Conservation (phyloP, 345 rosid species). For the Aegle marmelos region DNA sequence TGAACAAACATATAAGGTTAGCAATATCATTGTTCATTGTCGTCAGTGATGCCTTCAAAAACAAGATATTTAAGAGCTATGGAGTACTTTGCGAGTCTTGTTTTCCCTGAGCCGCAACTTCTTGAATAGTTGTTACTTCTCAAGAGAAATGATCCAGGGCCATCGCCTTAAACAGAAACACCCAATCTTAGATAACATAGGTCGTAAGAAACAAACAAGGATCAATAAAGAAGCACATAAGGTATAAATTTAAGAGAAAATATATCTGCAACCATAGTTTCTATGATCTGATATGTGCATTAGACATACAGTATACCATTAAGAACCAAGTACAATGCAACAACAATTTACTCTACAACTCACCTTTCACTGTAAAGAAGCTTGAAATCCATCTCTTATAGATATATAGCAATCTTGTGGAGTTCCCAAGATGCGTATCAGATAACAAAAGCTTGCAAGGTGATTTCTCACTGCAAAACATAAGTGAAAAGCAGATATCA, state of each 20-base stretch:
- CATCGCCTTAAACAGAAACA: conserved; percentile 48
- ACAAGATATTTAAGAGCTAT: conserved; percentile 40
- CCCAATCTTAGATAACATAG: background rate
- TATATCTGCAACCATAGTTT: background rate
- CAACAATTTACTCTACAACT: background rate
- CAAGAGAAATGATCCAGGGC: conserved; percentile 59
- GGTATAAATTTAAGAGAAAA: background rate
- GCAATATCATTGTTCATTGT: conserved; percentile 20
- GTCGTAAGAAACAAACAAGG: background rate
- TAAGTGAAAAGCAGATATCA: background rate
- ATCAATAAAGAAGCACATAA: background rate
- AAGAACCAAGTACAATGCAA: background rate
- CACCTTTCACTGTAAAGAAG: conserved; percentile 62
- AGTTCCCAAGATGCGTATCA: conserved; percentile 65
- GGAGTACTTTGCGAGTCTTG: conserved; percentile 54
- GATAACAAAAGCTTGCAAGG: conserved; percentile 59
- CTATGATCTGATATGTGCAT: background rate
- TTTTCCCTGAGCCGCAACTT: conserved; percentile 15
- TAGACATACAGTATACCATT: background rate
- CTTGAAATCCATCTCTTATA: conserved; percentile 72
- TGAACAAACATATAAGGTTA: background rate
- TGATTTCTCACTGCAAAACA: conserved; percentile 36
- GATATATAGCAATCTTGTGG: conserved; percentile 65
- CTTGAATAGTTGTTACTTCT: conserved; percentile 27
- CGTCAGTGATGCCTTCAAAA: conserved; percentile 45